phyloP scores from a whole-genome alignment of 2,329 filamentous ascomycete genomes.

The Stromatinia cepivora region DNA sequence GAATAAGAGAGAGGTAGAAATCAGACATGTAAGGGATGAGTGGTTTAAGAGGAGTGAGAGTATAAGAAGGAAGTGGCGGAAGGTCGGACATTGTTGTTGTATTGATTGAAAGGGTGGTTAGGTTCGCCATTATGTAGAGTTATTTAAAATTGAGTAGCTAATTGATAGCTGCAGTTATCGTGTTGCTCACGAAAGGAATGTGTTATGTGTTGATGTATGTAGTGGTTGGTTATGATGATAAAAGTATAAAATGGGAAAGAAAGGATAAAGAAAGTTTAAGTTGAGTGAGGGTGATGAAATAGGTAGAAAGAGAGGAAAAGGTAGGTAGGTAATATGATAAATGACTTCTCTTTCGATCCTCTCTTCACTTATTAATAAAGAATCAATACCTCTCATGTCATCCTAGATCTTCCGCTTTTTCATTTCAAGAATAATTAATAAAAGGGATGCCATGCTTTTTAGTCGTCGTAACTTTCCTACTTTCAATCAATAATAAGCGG shows the following conservation, averaged over 20 bases:
- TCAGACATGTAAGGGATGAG: conserved; percentile 79
- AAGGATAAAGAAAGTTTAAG: conserved; percentile 1
- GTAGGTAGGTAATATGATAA: not conserved
- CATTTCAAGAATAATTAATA: too few relatives aligned
- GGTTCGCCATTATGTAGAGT: conserved; percentile 46
- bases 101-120: conserved; percentile 46
- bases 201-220: conserved; percentile 20
- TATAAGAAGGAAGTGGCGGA: conserved; percentile 84
- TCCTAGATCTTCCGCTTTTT: not conserved
- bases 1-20: conserved; percentile 71
- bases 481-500: conserved; percentile 13
- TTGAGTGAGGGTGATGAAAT: not conserved
- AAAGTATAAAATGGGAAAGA: conserved; percentile 8
- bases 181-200: conserved; percentile 41
- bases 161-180: conserved; percentile 36
- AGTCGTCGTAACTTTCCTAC: not conserved
- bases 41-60: conserved; percentile 66
- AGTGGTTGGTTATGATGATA: not conserved
- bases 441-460: conserved; percentile 14
- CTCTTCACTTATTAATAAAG: not conserved
- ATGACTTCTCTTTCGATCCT: not conserved
- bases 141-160: conserved; percentile 3
- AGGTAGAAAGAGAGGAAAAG: not conserved
- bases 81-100: conserved; percentile 56
- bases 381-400: not conserved